Evolutionary conservation across 352 stramenopile species (phyloP), one percentile per base, ranked within the genome.

Genomic region (Elongisporangium undulatum): DNA sequence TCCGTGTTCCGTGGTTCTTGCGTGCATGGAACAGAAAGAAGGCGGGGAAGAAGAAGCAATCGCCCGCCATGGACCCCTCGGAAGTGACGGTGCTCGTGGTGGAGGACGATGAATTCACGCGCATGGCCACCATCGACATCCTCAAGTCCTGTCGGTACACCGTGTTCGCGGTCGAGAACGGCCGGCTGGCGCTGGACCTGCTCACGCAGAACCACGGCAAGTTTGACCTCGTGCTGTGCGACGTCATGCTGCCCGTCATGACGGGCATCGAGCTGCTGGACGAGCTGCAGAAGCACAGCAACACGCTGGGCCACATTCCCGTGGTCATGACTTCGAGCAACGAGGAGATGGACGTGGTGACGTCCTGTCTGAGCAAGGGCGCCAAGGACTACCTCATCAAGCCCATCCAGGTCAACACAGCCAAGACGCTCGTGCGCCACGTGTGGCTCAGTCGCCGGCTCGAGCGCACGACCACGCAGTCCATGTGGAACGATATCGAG

Each of bases 361-460:
- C 86, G 56, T 91, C 82, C 34, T 95, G 86, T 58, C 68, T 95
- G 13, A 93, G 84, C 63, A 95, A 94, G 49, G 88, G 88, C 45
- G 86, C 88, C 50, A 96, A 95, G 63, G 88, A 96, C 70, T 96
- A 96, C 53, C 59, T 96, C 41, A 95, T 96, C 70, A 96, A 96
- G 68, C 88, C 88, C 20, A 94, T 96, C 49, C 85, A 94, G 55
- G 83, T 94, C 45, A 94, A 95, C 69, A 95, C 84, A 15, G 86
- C 86, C 64, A 95, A 95, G 82, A 95, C 86, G 38, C 78, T 95
- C 26, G 85, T 95, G 56, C 86, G 86, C 53, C 86, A 95, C 65
- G 86, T 95, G 29, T 95, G 86, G 86, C 79, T 94, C 58, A 89
- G 80, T 50, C 80, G 82, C 8, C 72, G 79, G 0, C 78, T 88